Base-by-base conservation (phyloP, 1,139 yeast species). In the Suhomyces choctaworum region DNA sequence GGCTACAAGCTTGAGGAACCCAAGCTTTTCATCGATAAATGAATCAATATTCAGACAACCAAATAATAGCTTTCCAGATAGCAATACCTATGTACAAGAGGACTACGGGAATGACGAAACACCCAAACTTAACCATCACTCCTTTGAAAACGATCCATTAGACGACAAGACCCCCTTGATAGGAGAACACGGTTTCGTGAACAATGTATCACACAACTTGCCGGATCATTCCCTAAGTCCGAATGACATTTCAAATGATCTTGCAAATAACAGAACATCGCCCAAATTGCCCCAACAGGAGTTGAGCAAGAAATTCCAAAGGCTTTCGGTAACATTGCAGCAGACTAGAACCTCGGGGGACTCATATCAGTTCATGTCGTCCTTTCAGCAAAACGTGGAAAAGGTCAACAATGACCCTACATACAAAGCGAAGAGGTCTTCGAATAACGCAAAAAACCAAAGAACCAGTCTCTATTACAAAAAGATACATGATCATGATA, bases 321-420 rank as follows among this genome's bases (percentile, higher is more conserved):
- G 76, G 14, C 56, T 71, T 21, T 66, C 73, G 2, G 45, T 60
- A 40, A 67, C 74, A 1, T 52, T 71, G 25, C 71, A 65, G 36
- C 61, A 62, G 22, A 49, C 62, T 2, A 35, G 48, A 16, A 58
- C 70, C 1, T 64, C 74, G 4, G 64, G 64, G 11, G 73, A 69
- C 38, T 69, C 75, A 2, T 56, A 64, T 39, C 55, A 60, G 29
- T 70, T 71, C 46, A 66, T 69, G 61, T 59, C 50, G 36, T 51
- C 62, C n/a, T 70, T 71, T 47, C 71, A 65, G 42, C 69, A 65
- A 42, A 70, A 70, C 42, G 58, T 60, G 12, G 58, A 58, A 19
- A 48, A 46, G 13, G 56, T 47, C 15, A 54, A 52, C 32, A 40
- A 43, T 28, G 47, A 39, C 25, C 36, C 39, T 10, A 31, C 32